A percentile compares a stretch with the other conserved stretches of the same genome.
These are phyloP conservation scores for Aspergillus sclerotiicarbonarius DNA, from an alignment of 495 filamentous ascomycete species.

Conservation along the genomic window DNA sequence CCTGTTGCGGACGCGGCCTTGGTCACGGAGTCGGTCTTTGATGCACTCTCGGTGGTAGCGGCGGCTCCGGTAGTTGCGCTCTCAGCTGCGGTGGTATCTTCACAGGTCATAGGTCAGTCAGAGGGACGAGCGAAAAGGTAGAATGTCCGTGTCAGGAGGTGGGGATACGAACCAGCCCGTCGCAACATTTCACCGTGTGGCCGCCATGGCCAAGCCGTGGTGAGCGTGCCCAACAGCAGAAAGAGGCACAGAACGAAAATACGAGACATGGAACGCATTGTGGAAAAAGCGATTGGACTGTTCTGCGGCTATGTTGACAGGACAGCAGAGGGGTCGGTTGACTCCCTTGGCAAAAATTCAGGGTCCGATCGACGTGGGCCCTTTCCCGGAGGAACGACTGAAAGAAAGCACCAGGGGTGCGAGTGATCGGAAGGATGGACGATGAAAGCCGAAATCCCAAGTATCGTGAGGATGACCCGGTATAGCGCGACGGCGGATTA, in stretches of 20 bases:
- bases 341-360: slow-evolving; percentile 4
- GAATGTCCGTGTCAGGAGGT: background rate
- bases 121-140: too few relatives aligned
- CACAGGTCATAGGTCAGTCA: slow-evolving; percentile 9
- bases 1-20: slow-evolving; percentile 26
- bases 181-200: slow-evolving; percentile 32
- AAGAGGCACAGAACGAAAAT: slow-evolving; percentile 36
- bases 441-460: background rate
- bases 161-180: slow-evolving; percentile 30
- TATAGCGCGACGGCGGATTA: background rate
- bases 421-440: background rate
- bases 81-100: slow-evolving; percentile 23
- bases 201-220: slow-evolving; percentile 49
- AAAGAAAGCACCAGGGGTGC: background rate
- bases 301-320: background rate
- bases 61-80: slow-evolving; percentile 24
- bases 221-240: slow-evolving; percentile 45
- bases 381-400: slow-evolving; percentile 9
- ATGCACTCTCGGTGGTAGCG: slow-evolving; percentile 20
- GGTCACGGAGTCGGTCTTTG: slow-evolving; percentile 24
- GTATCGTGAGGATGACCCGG: background rate
- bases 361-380: slow-evolving; percentile 8
- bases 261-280: slow-evolving; percentile 35
- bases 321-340: background rate
- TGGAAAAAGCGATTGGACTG: slow-evolving; percentile 3